These are phyloP conservation scores for Leptographium lundbergii DNA, from an alignment of 2,329 filamentous ascomycete genomes.

Conservation along the genomic window DNA sequence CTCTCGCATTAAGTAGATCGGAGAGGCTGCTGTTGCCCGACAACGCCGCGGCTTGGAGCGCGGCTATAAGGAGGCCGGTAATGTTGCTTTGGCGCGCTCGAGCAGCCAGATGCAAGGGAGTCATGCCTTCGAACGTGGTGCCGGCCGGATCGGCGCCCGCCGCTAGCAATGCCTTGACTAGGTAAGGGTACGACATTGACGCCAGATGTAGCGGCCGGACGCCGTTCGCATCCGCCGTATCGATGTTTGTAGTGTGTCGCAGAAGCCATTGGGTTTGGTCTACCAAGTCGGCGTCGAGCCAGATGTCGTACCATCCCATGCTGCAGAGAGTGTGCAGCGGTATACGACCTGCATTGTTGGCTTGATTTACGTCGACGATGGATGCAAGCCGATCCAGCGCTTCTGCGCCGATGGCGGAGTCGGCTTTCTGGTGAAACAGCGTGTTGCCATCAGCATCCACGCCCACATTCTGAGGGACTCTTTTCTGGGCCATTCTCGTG, in stretches of 20 bases:
- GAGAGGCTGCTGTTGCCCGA: not conserved
- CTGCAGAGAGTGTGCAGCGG: slow-evolving; percentile 1
- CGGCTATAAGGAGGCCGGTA: not conserved
- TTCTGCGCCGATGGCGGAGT: too few relatives aligned
- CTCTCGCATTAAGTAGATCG: not conserved
- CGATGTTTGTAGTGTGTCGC: not conserved
- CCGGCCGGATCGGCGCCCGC: not conserved
- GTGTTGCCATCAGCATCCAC: slow-evolving; percentile 1
- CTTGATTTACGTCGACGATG: not conserved
- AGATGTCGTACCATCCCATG: not conserved
- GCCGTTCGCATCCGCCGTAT: not conserved
- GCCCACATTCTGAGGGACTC: not conserved
- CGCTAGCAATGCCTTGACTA: not conserved
- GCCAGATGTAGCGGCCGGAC: slow-evolving; percentile 1
- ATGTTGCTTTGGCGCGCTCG: slow-evolving; percentile 3
- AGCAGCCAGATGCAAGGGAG: slow-evolving; percentile 3
- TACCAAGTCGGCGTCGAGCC: not conserved
- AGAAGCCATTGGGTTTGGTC: not conserved
- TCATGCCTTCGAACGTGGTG: slow-evolving; percentile 1
- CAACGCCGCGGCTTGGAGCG: not conserved
- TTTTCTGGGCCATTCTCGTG: too few relatives aligned
- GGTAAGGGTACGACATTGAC: not conserved
- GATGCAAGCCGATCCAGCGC: not conserved
- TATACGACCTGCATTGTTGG: slow-evolving; percentile 1
- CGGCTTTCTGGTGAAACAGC: not conserved